These are phyloP conservation scores for Aspergillus steynii DNA, from an alignment of 495 filamentous ascomycete species.

Conservation along the genomic window DNA sequence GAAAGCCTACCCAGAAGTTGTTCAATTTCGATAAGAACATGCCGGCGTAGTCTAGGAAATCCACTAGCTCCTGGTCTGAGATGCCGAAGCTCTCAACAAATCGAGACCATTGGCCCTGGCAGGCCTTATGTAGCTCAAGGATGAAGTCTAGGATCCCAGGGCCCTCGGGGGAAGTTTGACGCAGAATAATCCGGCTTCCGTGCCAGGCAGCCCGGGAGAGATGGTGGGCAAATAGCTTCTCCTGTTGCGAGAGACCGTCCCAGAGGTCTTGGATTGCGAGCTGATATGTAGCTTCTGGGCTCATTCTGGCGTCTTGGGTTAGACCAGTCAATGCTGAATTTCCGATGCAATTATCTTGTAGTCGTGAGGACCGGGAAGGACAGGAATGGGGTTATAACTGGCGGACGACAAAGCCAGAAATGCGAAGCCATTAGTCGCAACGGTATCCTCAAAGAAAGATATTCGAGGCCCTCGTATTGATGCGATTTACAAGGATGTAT, in stretches of 20 bases:
- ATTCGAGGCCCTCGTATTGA: too few species aligned
- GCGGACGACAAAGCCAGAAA: too few species aligned
- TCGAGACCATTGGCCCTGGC: not conserved
- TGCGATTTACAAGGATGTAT: too few species aligned
- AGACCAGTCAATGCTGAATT: too few species aligned
- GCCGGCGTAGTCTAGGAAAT: not conserved
- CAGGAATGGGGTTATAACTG: too few species aligned
- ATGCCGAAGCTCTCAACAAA: not conserved
- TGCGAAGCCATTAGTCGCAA: too few species aligned
- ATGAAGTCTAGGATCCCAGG: slow-evolving; percentile 1
- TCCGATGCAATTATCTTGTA: too few species aligned
- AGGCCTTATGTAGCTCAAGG: not conserved
- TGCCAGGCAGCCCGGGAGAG: not conserved
- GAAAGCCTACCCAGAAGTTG: not conserved
- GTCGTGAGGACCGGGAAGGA: too few species aligned
- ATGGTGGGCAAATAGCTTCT: not conserved
- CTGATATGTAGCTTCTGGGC: not conserved
- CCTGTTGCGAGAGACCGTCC: not conserved
- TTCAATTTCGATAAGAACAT: not conserved
- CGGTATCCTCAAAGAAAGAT: too few species aligned
- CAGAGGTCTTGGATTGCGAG: not conserved
- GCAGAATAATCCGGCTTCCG: not conserved
- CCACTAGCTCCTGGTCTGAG: not conserved
- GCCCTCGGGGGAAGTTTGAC: slow-evolving; percentile 1
- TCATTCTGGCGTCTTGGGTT: too few species aligned